phyloP scores from a whole-genome alignment of 352 stramenopile genomes.

The Pythium rhizo-oryzae region DNA sequence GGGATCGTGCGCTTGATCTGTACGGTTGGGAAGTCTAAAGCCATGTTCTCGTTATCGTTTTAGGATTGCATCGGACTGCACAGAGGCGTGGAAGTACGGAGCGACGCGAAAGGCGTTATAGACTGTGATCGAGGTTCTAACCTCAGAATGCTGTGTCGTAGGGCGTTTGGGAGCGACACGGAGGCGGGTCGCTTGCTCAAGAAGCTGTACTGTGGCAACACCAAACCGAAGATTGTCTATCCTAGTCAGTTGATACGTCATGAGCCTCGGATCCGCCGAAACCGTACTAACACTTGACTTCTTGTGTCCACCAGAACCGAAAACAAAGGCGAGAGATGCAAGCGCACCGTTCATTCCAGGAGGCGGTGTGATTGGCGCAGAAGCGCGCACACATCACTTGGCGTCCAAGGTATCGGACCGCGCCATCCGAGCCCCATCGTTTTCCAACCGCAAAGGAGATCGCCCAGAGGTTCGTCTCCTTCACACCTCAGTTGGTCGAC shows the following conservation, averaged over 20 bases:
- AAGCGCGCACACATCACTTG: conserved; percentile 55
- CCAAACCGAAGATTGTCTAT: conserved; percentile 74
- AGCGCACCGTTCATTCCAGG: conserved; percentile 68
- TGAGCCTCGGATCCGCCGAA: not conserved
- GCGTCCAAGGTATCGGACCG: conserved; percentile 62
- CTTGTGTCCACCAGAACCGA: conserved; percentile 43
- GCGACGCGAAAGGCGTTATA: not conserved
- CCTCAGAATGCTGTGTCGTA: conserved; percentile 14
- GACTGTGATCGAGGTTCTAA: not conserved
- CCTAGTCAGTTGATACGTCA: conserved; percentile 50
- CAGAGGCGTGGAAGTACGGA: conserved; percentile 46
- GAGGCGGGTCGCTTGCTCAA: conserved; percentile 74
- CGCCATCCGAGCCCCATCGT: conserved; percentile 54
- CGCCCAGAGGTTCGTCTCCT: conserved; percentile 36
- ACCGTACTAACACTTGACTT: not conserved
- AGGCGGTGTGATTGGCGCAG: conserved; percentile 36
- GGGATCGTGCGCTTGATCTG: not conserved
- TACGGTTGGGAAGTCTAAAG: not conserved
- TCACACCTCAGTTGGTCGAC: not conserved
- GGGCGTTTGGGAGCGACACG: conserved; percentile 73
- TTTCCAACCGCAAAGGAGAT: conserved; percentile 30
- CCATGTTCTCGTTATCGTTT: not conserved
- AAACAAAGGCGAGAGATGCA: conserved; percentile 43
- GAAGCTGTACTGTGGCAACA: conserved; percentile 67
- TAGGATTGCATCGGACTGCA: conserved; percentile 1